A percentile compares a stretch with the other conserved stretches of the same genome.
Evolutionary conservation across 352 stramenopile genomes (phyloP).

Genomic region (Elongisporangium senticosum): DNA sequence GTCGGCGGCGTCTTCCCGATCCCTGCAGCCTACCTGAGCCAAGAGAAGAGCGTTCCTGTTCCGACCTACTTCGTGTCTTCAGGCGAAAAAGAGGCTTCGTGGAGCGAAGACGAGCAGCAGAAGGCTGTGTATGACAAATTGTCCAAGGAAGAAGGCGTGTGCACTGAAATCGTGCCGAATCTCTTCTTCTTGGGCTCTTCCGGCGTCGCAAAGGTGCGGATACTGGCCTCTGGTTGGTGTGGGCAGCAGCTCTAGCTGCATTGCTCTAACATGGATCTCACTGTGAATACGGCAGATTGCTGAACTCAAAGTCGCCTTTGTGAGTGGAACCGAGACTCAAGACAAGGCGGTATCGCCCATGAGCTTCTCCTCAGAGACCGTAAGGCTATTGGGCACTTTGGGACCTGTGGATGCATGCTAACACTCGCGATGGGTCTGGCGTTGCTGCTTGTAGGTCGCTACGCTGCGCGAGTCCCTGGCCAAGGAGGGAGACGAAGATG

Average conservation of each 20-base stretch:
- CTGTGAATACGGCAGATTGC: constrained; percentile 17
- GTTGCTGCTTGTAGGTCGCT: constrained; percentile 1
- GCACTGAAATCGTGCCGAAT: constrained; percentile 39
- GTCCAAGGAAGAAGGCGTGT: constrained; percentile 7
- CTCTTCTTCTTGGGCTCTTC: constrained; percentile 42
- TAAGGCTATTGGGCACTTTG: background rate
- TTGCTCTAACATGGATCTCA: background rate
- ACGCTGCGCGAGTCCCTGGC: constrained; percentile 16
- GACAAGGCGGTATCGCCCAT: background rate
- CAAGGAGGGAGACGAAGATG: constrained; percentile 15
- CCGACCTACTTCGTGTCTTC: constrained; percentile 58
- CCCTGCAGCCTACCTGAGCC: constrained; percentile 34
- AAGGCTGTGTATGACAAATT: constrained; percentile 36
- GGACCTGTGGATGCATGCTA: background rate
- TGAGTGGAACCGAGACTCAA: constrained; percentile 19
- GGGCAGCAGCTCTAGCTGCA: background rate
- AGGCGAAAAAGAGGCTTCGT: constrained; percentile 17
- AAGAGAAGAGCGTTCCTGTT: constrained; percentile 30
- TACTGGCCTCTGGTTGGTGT: no score
- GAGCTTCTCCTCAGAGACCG: constrained; percentile 4
- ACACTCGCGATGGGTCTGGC: background rate
- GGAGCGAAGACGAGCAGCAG: constrained; percentile 23
- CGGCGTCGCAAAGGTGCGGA: constrained; percentile 33
- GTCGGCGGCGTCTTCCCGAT: constrained; percentile 55
- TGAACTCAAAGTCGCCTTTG: constrained; percentile 36